phyloP scores from a whole-genome alignment of 352 stramenopile species.

The Phytophthora idaei region DNA sequence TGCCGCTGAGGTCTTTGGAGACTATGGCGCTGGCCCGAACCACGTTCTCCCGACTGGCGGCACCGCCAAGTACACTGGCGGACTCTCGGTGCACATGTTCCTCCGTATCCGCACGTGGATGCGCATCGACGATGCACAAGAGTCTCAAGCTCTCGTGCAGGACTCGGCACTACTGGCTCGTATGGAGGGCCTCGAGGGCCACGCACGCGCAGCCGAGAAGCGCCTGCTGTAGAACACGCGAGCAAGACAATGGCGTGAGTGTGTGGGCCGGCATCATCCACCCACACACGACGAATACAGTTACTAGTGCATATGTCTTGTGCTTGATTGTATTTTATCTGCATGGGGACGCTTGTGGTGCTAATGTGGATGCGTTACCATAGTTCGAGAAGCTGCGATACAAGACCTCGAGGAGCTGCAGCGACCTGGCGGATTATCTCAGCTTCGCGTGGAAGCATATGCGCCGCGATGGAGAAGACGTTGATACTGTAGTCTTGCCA shows the following conservation, averaged over 20 bases:
- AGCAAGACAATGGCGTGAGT: constrained; percentile 4
- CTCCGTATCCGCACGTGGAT: constrained; percentile 98
- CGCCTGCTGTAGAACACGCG: constrained; percentile 60
- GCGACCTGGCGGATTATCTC: constrained; percentile 43
- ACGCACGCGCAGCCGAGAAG: constrained; percentile 81
- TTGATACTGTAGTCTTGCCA: constrained; percentile 66
- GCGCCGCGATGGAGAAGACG: constrained; percentile 39
- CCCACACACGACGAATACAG: constrained; percentile 35
- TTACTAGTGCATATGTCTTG: constrained; percentile 27
- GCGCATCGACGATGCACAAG: constrained; percentile 93
- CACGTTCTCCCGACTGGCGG: constrained; percentile 98
- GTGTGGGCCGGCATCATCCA: constrained; percentile 7
- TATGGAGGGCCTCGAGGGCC: constrained; percentile 85
- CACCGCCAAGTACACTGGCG: constrained; percentile 97
- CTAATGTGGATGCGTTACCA: constrained; percentile 15
- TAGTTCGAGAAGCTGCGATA: constrained; percentile 13
- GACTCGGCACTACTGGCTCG: constrained; percentile 95
- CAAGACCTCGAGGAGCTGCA: constrained; percentile 11
- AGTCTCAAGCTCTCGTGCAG: constrained; percentile 88
- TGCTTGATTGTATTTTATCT: constrained; percentile 13
- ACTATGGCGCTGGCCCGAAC: constrained; percentile 99
- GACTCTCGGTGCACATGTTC: constrained; percentile 98
- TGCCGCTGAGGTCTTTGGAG: constrained; percentile 95
- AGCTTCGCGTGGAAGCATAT: constrained; percentile 58
- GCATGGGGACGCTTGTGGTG: background rate